phyloP scores from a whole-genome alignment of 495 filamentous ascomycete species.

The Tuber brumale region DNA sequence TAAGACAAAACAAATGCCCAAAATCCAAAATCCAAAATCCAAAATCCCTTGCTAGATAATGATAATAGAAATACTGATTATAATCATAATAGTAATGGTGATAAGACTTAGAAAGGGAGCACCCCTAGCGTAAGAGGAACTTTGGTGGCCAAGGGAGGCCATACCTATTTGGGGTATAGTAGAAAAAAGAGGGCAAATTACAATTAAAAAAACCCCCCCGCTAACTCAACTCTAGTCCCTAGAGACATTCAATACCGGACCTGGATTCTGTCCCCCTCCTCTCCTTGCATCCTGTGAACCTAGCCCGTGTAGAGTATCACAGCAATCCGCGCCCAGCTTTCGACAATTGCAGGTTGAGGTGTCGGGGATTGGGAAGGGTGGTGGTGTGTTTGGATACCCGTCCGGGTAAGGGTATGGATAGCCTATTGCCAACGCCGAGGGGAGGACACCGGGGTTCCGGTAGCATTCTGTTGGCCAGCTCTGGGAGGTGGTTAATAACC shows the following conservation, averaged over 20 bases:
- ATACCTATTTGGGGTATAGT: neutral
- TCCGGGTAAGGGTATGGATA: constrained; percentile 38
- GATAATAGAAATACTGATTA: neutral
- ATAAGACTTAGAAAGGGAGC: neutral
- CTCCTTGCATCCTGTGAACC: constrained; percentile 22
- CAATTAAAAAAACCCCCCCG: neutral
- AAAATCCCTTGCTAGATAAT: neutral
- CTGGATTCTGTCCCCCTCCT: constrained; percentile 16
- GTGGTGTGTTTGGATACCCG: constrained; percentile 32
- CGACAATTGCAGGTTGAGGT: neutral
- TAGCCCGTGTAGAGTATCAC: constrained; percentile 5
- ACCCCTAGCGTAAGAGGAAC: neutral
- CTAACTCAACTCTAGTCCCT: neutral
- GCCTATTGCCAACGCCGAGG: constrained; percentile 31
- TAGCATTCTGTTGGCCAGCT: constrained; percentile 40
- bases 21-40: neutral
- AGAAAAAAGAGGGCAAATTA: neutral
- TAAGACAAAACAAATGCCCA: neutral
- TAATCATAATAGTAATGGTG: neutral
- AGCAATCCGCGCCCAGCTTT: constrained; percentile 12
- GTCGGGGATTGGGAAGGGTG: constrained; percentile 27
- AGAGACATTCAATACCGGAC: constrained; percentile 2
- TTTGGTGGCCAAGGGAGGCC: neutral
- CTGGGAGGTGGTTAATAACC: constrained; percentile 27
- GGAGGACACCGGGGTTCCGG: constrained; percentile 33